Percentiles rank a stretch among this genome's conserved stretches.
These are phyloP conservation scores for Venturia carpophila DNA, from an alignment of 2,329 filamentous ascomycete species.

Conservation along the genomic window DNA sequence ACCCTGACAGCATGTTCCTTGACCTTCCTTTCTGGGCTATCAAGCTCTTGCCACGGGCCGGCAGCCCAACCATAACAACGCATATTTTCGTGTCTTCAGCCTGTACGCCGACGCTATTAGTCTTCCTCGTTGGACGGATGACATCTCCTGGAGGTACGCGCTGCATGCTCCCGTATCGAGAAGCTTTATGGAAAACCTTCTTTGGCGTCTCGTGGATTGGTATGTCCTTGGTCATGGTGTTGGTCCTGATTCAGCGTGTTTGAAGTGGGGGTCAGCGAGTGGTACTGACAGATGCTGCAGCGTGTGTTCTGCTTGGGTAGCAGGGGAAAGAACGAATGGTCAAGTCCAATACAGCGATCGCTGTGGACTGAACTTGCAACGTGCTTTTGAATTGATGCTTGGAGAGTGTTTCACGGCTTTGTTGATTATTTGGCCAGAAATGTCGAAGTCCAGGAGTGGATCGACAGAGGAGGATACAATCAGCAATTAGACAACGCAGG, in stretches of 20 bases:
- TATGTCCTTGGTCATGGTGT: background rate
- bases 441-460: background rate
- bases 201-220: background rate
- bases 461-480: background rate
- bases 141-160: conserved; percentile 16
- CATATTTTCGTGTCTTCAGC: conserved; percentile 94
- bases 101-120: conserved; percentile 66
- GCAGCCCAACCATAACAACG: conserved; percentile 97
- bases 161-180: conserved; percentile 10
- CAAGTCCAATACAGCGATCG: background rate
- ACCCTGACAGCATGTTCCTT: background rate
- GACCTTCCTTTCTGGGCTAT: conserved; percentile 90
- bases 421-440: background rate
- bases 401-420: background rate
- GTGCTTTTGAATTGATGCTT: background rate
- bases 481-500: background rate
- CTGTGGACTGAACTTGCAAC: background rate
- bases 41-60: conserved; percentile 90
- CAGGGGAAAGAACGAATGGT: background rate
- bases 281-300: background rate
- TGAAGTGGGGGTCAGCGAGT: background rate
- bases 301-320: background rate
- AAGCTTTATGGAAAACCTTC: background rate
- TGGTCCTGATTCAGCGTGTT: conserved; percentile 2
- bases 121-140: conserved; percentile 33